phyloP scores from a whole-genome alignment of 306 rosid species.

The Medicago lupulina region DNA sequence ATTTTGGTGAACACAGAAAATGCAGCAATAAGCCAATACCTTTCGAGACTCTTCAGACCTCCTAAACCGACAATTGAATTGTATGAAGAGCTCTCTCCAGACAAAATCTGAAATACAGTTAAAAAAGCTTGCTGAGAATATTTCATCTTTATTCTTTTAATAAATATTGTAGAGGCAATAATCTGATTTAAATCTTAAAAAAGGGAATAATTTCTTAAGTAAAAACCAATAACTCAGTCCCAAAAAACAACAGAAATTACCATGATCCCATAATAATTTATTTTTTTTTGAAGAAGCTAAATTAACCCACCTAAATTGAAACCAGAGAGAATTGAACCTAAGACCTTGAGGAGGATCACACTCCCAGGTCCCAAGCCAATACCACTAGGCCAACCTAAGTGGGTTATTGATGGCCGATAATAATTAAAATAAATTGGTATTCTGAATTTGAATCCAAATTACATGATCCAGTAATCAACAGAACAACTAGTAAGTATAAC shows the following conservation, averaged over 20 bases:
- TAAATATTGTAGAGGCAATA: conserved; percentile 28
- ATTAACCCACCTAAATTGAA: no score
- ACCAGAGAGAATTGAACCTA: no score
- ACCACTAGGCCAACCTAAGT: no score
- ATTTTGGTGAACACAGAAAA: conserved; percentile 10
- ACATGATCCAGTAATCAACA: conserved; percentile 11
- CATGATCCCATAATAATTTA: background rate
- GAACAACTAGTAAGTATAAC: background rate
- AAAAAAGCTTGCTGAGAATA: conserved; percentile 24
- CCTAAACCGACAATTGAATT: conserved; percentile 44
- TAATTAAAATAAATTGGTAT: conserved; percentile 12
- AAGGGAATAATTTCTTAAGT: background rate
- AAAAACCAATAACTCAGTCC: conserved; percentile 16
- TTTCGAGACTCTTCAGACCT: conserved; percentile 47
- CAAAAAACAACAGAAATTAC: conserved; percentile 4
- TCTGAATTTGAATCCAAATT: conserved; percentile 6
- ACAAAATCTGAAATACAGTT: conserved; percentile 46
- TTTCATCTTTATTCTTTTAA: background rate
- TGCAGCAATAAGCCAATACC: conserved; percentile 52
- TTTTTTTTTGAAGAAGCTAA: no score
- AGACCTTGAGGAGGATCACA: no score
- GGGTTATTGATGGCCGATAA: background rate
- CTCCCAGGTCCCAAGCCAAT: no score
- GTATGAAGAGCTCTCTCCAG: conserved; percentile 45
- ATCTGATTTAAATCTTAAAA: conserved; percentile 3